phyloP scores from a whole-genome alignment of 1,284 basidiomycete genomes.

The Puccinia sorghi region DNA sequence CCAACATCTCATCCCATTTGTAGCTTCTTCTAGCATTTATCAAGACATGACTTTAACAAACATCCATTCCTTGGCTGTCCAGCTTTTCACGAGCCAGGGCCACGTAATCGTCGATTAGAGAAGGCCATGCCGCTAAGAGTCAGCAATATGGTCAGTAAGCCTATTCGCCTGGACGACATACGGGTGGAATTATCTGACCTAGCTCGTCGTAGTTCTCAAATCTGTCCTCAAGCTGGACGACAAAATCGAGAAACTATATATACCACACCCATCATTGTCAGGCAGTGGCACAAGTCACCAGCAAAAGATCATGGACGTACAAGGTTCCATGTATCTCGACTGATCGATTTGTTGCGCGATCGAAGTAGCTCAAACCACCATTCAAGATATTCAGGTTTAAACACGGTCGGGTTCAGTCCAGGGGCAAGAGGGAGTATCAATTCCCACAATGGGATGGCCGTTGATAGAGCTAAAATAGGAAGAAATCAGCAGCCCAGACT shows the following conservation, averaged over 20 bases:
- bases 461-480: conserved; percentile 22
- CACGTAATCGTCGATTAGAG: conserved; percentile 50
- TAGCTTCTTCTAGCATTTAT: no score
- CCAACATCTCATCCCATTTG: no score
- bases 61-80: conserved; percentile 39
- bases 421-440: conserved; percentile 38
- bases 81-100: conserved; percentile 32
- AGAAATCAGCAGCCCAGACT: neutral
- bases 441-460: conserved; percentile 47
- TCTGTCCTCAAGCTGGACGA: conserved; percentile 36
- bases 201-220: conserved; percentile 48
- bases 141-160: neutral
- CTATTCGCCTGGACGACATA: neutral
- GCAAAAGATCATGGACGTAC: conserved; percentile 3
- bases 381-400: conserved; percentile 40
- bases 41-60: conserved; percentile 1
- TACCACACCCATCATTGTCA: neutral
- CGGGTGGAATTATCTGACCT: conserved; percentile 9
- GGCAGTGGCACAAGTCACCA: neutral
- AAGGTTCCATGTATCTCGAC: conserved; percentile 49
- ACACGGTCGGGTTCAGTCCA: neutral
- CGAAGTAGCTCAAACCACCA: conserved; percentile 47
- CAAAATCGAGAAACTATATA: conserved; percentile 43
- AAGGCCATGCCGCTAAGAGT: conserved; percentile 45
- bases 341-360: conserved; percentile 41